These are phyloP conservation scores for Ganoderma sinense DNA, from an alignment of 1,284 basidiomycete species.

Conservation along the genomic window DNA sequence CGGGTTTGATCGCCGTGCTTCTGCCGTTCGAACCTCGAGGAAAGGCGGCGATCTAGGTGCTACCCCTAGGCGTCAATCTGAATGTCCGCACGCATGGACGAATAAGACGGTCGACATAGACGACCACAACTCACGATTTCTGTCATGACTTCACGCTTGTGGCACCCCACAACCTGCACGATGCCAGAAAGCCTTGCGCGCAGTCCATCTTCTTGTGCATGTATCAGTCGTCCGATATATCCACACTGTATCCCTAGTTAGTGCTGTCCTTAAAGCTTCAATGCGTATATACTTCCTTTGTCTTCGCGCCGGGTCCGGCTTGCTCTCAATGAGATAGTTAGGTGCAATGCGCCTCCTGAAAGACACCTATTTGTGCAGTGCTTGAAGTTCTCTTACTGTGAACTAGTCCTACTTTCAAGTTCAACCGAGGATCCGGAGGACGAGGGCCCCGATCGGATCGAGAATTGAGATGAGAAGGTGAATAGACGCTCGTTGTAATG, in stretches of 20 bases:
- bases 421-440: too few species aligned
- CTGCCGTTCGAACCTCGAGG: conserved; percentile 79
- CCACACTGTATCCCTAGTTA: background rate
- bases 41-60: conserved; percentile 61
- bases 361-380: too few species aligned
- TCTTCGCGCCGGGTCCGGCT: too few species aligned
- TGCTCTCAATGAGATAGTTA: too few species aligned
- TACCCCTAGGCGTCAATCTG: background rate
- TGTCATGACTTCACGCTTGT: background rate
- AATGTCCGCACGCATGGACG: background rate
- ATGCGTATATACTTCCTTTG: background rate
- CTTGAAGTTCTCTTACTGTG: too few species aligned
- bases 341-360: too few species aligned
- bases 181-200: too few species aligned
- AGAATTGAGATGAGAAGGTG: background rate
- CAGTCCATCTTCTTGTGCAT: background rate
- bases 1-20: conserved; percentile 67
- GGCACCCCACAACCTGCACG: background rate
- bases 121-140: background rate
- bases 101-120: background rate
- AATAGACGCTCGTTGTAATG: background rate
- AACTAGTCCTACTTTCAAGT: too few species aligned
- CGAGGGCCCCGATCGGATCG: background rate
- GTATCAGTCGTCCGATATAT: background rate
- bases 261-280: background rate